Conservation (phyloP, 2,329 filamentous ascomycete species). For the Fusarium scirpi region DNA sequence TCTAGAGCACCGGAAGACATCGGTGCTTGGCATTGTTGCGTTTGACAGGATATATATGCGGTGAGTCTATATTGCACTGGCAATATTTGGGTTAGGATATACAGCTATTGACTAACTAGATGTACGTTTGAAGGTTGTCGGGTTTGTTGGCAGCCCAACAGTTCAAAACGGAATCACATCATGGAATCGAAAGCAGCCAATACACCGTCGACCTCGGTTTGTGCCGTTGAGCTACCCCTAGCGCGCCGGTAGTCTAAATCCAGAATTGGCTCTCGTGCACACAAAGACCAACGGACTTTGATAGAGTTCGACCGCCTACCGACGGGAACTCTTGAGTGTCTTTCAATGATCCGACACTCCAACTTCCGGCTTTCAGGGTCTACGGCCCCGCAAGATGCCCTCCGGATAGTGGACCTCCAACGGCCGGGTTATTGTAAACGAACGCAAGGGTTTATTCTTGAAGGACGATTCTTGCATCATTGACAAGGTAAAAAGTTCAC, state of each 20-base stretch:
- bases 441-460: constrained; percentile 1
- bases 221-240: neutral
- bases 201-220: neutral
- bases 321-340: neutral
- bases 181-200: constrained; percentile 1
- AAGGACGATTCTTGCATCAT: constrained; percentile 25
- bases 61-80: too few relatives aligned
- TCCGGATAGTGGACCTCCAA: constrained; percentile 33
- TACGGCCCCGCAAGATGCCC: constrained; percentile 34
- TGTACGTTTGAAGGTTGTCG: neutral
- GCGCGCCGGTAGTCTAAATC: neutral
- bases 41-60: neutral
- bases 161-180: constrained; percentile 9
- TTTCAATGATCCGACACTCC: constrained; percentile 17
- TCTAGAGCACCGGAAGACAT: constrained; percentile 19
- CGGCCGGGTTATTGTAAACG: constrained; percentile 23
- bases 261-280: neutral
- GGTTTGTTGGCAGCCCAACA: neutral
- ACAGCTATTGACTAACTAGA: neutral
- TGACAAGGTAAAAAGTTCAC: neutral
- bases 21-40: constrained; percentile 1
- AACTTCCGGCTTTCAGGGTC: constrained; percentile 22
- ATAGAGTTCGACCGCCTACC: neutral
- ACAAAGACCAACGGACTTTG: neutral
- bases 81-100: neutral